Evolutionary conservation across 805 yeast species (phyloP), one percentile per base, ranked within the genome.

Genomic region (Blastobotrys peoriensis): DNA sequence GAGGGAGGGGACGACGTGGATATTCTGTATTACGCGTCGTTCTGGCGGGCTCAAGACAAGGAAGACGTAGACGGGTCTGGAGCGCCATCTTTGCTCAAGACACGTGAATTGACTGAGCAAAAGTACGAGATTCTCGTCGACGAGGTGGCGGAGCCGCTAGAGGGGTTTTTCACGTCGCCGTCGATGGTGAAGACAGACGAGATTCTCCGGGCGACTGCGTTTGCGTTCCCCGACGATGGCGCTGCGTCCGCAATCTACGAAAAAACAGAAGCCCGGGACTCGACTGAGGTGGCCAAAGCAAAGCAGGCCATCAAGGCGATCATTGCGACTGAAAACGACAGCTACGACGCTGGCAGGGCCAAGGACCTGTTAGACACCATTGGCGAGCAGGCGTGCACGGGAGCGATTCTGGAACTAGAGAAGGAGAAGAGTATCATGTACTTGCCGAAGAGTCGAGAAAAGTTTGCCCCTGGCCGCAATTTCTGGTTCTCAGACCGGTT

Each of bases 101-200:
- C 46, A 3, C 36, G 47, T 5, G 69, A 66, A 2, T 78, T 72
- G 13, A 83, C 82, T 56, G 63, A 61, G 23, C 61, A 63, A 17
- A 71, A 65, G 5, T 62, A 63, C 16, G 33, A 53, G 4, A 59
- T 52, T 13, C 49, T 49, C 2, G 43, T 46, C 30, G 66, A 61
- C 2, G 50, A 56, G 15, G 52, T 62, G 22, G n/a, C n/a, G 16
- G 44, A 52, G 19, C 45, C 47, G 13, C 37, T 53, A 10, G 65
- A 57, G 25, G 78, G 76, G 19, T 68, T 75, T 21, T 66, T 70
- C 41, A 79, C 72, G 36, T 75, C 73, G 41, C 70, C 75, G 22
- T 81, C 95, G 1, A 78, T 85, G 82, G 66, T 82, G 43, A 87
- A 82, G 54, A 75, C 83, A 43, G 89, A 85, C 53, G 74, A 74